Evolutionary conservation across 352 stramenopile genomes (phyloP).

Genomic region (Pythium dissimile): DNA sequence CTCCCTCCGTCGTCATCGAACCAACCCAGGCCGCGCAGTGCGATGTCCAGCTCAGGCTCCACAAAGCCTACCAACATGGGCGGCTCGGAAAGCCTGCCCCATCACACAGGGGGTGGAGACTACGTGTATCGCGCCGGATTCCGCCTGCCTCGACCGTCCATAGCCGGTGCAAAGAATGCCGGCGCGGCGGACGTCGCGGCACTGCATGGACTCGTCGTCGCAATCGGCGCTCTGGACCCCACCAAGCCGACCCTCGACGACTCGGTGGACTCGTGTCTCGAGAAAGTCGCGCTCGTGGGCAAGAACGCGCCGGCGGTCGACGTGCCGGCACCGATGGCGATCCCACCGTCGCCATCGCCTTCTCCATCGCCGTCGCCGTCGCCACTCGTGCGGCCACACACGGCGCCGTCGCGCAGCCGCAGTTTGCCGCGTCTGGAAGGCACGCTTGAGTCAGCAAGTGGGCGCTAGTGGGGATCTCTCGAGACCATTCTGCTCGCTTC

Average conservation of each 20-base stretch:
- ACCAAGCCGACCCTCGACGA: constrained; percentile 22
- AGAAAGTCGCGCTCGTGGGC: constrained; percentile 41
- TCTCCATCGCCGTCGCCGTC: neutral
- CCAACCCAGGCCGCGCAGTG: constrained; percentile 28
- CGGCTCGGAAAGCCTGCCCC: too few relatives aligned
- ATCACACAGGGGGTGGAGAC: too few relatives aligned
- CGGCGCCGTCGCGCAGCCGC: constrained; percentile 44
- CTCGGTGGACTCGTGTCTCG: constrained; percentile 28
- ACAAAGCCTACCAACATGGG: too few relatives aligned
- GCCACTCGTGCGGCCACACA: constrained; percentile 34
- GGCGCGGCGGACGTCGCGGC: neutral
- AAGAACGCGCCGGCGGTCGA: constrained; percentile 2
- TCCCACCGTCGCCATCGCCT: constrained; percentile 6
- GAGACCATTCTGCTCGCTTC: too few relatives aligned
- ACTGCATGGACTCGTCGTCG: constrained; percentile 7
- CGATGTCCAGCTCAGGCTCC: neutral
- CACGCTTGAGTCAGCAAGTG: neutral
- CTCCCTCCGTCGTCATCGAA: constrained; percentile 14
- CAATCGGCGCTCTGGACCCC: neutral
- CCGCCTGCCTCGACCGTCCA: constrained; percentile 33
- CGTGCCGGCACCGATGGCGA: constrained; percentile 27
- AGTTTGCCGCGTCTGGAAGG: constrained; percentile 44
- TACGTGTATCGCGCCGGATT: constrained; percentile 64
- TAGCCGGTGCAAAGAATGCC: constrained; percentile 1
- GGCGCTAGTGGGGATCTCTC: too few relatives aligned